Conservation (phyloP, 2,329 filamentous ascomycete genomes). For the Albifimbria verrucaria region DNA sequence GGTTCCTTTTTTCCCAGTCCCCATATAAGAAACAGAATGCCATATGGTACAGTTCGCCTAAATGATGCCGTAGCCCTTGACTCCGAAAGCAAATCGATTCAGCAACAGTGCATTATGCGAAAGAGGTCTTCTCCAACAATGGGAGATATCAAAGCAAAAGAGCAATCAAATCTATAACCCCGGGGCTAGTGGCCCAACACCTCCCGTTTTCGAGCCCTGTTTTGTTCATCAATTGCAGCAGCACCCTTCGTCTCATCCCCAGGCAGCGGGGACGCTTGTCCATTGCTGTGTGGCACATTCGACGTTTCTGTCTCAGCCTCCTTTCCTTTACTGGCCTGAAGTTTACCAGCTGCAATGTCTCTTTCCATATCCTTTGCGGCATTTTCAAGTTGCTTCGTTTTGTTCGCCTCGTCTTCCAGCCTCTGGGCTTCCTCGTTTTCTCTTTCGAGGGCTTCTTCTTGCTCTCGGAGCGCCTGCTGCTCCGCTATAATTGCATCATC, state of each 20-base stretch:
- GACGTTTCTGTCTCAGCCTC: neutral
- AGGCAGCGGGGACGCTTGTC: neutral
- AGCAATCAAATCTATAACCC: conserved; percentile 1
- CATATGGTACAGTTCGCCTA: conserved; percentile 19
- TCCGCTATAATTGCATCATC: conserved; percentile 37
- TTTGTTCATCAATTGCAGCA: conserved; percentile 9
- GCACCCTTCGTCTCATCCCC: conserved; percentile 4
- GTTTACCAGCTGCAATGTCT: conserved; percentile 15
- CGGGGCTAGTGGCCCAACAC: conserved; percentile 15
- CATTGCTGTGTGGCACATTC: neutral
- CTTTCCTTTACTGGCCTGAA: neutral
- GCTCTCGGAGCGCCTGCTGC: conserved; percentile 42
- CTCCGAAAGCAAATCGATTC: conserved; percentile 20
- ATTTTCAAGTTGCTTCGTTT: conserved; percentile 22
- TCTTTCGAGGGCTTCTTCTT: conserved; percentile 46
- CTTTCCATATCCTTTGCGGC: conserved; percentile 18
- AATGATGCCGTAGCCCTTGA: conserved; percentile 13
- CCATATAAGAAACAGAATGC: neutral
- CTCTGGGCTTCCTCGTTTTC: conserved; percentile 55
- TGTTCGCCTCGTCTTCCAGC: conserved; percentile 44
- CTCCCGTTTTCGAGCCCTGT: conserved; percentile 16
- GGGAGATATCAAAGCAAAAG: neutral
- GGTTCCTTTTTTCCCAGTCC: neutral
- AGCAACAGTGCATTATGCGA: conserved; percentile 1
- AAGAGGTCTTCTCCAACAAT: neutral